Evolutionary conservation across 192 early-diverging fungal genomes (phyloP), one percentile per base, ranked within the genome.

Genomic region (Piromyces sp.): DNA sequence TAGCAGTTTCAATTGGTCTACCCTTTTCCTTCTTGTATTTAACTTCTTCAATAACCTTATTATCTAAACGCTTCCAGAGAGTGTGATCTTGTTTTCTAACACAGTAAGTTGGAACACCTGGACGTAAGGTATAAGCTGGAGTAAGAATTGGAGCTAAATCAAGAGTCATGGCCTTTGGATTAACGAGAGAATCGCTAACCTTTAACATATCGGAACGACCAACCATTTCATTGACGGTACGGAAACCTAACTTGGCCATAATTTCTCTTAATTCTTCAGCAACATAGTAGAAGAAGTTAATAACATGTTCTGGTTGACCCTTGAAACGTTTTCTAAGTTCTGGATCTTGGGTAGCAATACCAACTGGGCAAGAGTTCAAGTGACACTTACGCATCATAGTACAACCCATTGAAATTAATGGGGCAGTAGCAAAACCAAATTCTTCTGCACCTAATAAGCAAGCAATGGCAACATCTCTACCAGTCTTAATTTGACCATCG

Each of bases 241-340:
- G 94, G 91, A 95, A 93, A 58, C 97, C 97, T 31, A 99, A 94
- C 80, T 88, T 88, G 30, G 97, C 95, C 97, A 99, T 99, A 85
- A 97, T 92, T 30, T 88, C 86, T 80, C 97, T 94, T 83, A 93
- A 86, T 83, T 99, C 96, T 85, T 99, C 97, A 30, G 95, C 95
- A 83, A 99, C 89, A 86, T 96, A 99, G 90, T 92, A 92, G 92
- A 99, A 99, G 90, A 99, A 99, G 89, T 99, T 98, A 84, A 99
- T 89, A 29, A 99, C 96, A 81, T 99, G 92, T 86, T 99, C 97
- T n/a, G 97, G 96, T 80, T 88, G 87, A 29, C 97, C 97, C 79
- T 89, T 93, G 86, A 99, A 99, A 90, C 97, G 97, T 83, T 93
- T 92, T 33, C 97, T 94, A 80, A 99, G 90, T 58, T 88, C 93